Evolutionary conservation across 768 basidiomycete species (phyloP).

Genomic region (Plicaturopsis crispa): DNA sequence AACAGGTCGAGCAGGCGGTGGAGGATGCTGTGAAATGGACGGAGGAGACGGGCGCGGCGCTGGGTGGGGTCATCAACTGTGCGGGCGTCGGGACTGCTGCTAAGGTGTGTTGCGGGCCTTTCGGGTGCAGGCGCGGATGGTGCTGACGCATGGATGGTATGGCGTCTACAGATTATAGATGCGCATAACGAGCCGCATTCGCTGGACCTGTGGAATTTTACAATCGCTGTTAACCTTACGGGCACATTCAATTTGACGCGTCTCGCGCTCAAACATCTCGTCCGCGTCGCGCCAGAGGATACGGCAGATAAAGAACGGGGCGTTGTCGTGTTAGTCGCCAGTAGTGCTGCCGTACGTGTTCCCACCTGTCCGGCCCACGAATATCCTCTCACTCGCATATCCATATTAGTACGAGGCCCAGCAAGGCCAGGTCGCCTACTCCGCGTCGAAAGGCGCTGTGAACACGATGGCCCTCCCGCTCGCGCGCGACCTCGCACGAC

Average conservation of each 20-base stretch:
- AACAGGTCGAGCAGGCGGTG: constrained; percentile 18
- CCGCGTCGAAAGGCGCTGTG: constrained; percentile 50
- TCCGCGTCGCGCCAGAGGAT: constrained; percentile 34
- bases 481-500: constrained; percentile 48
- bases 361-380: too few relatives aligned
- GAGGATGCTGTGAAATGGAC: constrained; percentile 13
- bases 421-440: constrained; percentile 49
- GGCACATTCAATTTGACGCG: constrained; percentile 56
- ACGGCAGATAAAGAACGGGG: constrained; percentile 50
- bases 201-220: constrained; percentile 43
- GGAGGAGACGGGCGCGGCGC: constrained; percentile 22
- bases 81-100: constrained; percentile 40
- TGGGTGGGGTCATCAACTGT: constrained; percentile 56
- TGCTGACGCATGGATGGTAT: too few relatives aligned
- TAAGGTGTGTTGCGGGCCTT: constrained; percentile 11
- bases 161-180: constrained; percentile 43
- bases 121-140: too few relatives aligned
- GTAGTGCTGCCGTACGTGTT: constrained; percentile 32
- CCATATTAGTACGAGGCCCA: constrained; percentile 49
- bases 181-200: constrained; percentile 38
- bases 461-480: constrained; percentile 53
- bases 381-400: neutral
- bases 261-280: constrained; percentile 41
- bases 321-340: constrained; percentile 51
- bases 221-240: constrained; percentile 46